These are phyloP conservation scores for Bipolaris bicolor DNA, from an alignment of 2,329 filamentous ascomycete species.

Conservation along the genomic window DNA sequence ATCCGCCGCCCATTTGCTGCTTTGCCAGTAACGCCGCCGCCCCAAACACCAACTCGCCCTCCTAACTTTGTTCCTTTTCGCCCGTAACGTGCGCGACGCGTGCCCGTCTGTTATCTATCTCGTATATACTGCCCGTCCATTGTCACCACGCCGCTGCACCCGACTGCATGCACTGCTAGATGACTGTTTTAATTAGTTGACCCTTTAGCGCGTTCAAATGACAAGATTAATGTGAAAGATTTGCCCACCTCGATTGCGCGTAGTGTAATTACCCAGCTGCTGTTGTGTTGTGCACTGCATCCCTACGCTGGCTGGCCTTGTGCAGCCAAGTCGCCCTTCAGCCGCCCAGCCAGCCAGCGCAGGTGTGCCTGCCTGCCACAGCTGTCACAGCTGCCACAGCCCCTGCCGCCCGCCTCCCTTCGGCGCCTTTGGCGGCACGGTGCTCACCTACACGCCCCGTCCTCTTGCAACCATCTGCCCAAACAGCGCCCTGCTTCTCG, in stretches of 20 bases:
- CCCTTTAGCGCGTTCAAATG: too few species aligned
- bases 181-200: too few species aligned
- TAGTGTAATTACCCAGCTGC: not conserved
- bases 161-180: too few species aligned
- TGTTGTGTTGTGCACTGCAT: not conserved
- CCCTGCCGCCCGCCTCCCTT: not conserved
- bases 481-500: not conserved
- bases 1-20: conserved; percentile 1
- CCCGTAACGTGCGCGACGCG: too few species aligned
- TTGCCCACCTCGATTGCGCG: not conserved
- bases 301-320: not conserved
- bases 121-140: too few species aligned
- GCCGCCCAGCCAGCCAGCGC: too few species aligned
- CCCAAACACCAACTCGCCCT: not conserved
- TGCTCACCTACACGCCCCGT: not conserved
- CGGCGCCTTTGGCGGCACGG: not conserved
- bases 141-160: too few species aligned
- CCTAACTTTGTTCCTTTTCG: not conserved
- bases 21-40: not conserved
- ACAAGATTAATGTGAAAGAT: too few species aligned
- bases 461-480: not conserved
- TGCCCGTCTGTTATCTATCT: too few species aligned
- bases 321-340: too few species aligned
- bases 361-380: too few species aligned
- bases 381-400: too few species aligned